Evolutionary conservation across 1,139 yeast species (phyloP), one percentile per base, ranked within the genome.

Genomic region (Zygosaccharomyces pseudobailii): DNA sequence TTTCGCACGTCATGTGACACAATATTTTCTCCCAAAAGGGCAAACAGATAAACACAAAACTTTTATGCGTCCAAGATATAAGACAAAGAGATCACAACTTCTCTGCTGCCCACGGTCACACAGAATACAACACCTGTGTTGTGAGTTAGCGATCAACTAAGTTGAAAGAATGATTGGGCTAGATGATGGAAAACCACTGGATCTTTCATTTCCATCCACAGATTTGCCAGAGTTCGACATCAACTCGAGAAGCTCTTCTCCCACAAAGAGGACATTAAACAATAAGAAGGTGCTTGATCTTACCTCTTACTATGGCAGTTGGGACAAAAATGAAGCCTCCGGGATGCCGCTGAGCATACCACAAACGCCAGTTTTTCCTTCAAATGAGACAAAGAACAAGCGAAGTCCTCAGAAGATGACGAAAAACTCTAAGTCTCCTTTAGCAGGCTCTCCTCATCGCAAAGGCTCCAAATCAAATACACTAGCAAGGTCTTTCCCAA

Each of bases 191-290:
- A 36, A 36, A 10, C 19, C 40, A 22, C n/a, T 24, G 30, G 40
- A 36, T 24, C 40, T 36, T 36, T 38, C 51, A 20, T 40, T 40
- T 43, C 45, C 43, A 24, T 40, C 23, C n/a, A 37, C 35, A n/a
- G 47, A 40, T 21, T 32, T 40, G 9, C 43, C 47, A 13, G 39
- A 40, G 22, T 43, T 40, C 36, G 46, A 13, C 17, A 42, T 45
- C 24, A 45, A 40, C 25, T 48, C 51, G 3, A 42, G 44, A 33
- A 45, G 43, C 24, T 48, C 48, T 17, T 48, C 51, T 20, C 52
- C 52, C 19, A 46, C 46, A 10, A 49, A 49, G 43, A 40, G 52
- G 39, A 46, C 52, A 4, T 35, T 49, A 23, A 48, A 48, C 38
- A 48, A 48, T 19, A 48, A 45, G 22, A 48, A 48, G 25, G 40